Evolutionary conservation across 164 flowering plant species (phyloP).

Genomic region (Vitis rupestris): DNA sequence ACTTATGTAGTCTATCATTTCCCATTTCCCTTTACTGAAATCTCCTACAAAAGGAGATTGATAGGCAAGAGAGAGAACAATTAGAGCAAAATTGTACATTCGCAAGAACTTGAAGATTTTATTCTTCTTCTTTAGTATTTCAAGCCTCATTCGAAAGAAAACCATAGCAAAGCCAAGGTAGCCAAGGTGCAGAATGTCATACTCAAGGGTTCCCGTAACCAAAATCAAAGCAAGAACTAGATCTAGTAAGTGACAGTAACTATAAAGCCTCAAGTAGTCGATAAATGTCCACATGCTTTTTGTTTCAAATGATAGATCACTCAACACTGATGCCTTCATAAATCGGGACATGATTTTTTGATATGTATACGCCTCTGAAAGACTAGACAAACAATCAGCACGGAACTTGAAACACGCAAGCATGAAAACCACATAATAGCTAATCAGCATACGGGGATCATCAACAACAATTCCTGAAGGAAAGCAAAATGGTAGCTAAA

Average conservation of each 20-base stretch:
- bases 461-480: conserved; percentile 62
- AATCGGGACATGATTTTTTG: conserved; percentile 60
- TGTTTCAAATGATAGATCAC: conserved; percentile 84
- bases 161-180: conserved; percentile 82
- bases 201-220: conserved; percentile 84
- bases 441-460: conserved; percentile 73
- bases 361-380: conserved; percentile 51
- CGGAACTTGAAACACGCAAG: conserved; percentile 75
- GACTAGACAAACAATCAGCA: conserved; percentile 48
- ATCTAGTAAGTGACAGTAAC: conserved; percentile 77
- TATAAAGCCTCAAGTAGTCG: conserved; percentile 73
- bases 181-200: conserved; percentile 82
- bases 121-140: conserved; percentile 72
- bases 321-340: conserved; percentile 59
- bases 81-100: conserved; percentile 74
- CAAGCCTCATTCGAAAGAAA: conserved; percentile 76
- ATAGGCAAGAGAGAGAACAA: conserved; percentile 76
- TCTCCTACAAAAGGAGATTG: conserved; percentile 78
- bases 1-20: conserved; percentile 48
- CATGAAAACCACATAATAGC: conserved; percentile 71
- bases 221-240: conserved; percentile 70
- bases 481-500: not conserved
- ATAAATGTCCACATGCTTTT: conserved; percentile 80
- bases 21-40: conserved; percentile 53
- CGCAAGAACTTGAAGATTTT: conserved; percentile 68